Percentiles rank a stretch among this genome's conserved stretches.
Conservation (phyloP, 257 asterid genomes). For the Nicotiana tomentosiformis region DNA sequence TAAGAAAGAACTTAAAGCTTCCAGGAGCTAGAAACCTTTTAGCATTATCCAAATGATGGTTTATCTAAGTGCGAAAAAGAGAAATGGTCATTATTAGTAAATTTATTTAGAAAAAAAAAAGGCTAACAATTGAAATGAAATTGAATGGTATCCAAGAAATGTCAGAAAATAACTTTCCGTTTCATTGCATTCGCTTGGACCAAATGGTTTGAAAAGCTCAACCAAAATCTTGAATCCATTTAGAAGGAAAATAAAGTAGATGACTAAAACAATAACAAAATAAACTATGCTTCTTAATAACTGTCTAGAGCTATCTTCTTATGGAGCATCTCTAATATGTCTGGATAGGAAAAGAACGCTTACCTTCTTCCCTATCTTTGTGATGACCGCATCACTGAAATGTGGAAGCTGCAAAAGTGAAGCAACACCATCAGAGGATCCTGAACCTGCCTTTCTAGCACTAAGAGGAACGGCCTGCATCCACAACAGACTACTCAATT, state of each 20-base stretch:
- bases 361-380: slow-evolving; percentile 70
- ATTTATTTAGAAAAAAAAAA: not conserved
- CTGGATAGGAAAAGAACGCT: slow-evolving; percentile 3
- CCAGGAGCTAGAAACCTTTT: not conserved
- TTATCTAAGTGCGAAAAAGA: not conserved
- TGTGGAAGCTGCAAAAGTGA: slow-evolving; percentile 94
- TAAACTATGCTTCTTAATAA: not conserved
- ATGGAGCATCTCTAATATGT: not conserved
- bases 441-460: slow-evolving; percentile 70
- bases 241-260: no score
- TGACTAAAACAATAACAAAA: not conserved
- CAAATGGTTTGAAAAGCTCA: not conserved
- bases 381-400: slow-evolving; percentile 60
- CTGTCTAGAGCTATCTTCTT: not conserved
- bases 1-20: not conserved
- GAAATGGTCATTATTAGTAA: not conserved
- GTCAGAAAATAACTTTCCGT: not conserved
- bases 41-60: not conserved
- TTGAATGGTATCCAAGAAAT: not conserved
- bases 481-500: slow-evolving; percentile 5
- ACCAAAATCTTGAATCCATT: not conserved
- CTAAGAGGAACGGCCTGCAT: slow-evolving; percentile 86
- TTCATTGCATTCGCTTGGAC: not conserved
- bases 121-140: not conserved
- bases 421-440: slow-evolving; percentile 59